Evolutionary conservation across 2,329 filamentous ascomycete species (phyloP), one percentile per base, ranked within the genome.

Genomic region (Exophiala xenobiotica): DNA sequence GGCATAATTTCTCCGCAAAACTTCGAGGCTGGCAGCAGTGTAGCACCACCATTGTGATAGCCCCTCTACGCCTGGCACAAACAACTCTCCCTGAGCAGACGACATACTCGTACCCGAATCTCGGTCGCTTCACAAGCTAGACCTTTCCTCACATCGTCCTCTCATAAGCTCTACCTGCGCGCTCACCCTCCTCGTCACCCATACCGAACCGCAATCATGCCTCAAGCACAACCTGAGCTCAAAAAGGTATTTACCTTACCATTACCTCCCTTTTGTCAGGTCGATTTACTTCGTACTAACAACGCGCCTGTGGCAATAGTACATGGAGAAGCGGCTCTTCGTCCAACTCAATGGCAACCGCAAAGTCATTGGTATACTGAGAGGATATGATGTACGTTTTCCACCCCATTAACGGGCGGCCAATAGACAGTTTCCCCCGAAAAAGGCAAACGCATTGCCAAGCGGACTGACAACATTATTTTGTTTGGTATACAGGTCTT

Each of bases 281-380:
- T 12, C 29, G 12, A 11, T 16, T 22, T 42, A 43, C 27, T 37
- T 54, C 12, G 49, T 51, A 57, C 24, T 58, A 57, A 18, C n/a
- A 12, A 27, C 29, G 31, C 23, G 20, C 37, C 31, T 20, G 6
- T 29, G 51, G 16, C 12, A 52, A 55, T 52, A 99, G 93, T 99
- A 99, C 74, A 90, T 99, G 74, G 93, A 99, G 80, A 99, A 99
- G 83, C 83, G 92, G 74, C 82, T 99, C 68, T 96, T 96, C 72
- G 90, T 97, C 62, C 92, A 99, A 73, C 78, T 99, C 48, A 99
- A 99, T 74, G 93, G 93, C 67, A 96, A 91, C 72, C 88, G 93
- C 70, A 97, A 96, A 74, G 92, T 99, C 57, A 90, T 96, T 70
- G 93, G 95, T 49, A 82, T 96, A 45, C 81, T 99, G 52, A 86